Base-by-base conservation (phyloP, 2,329 filamentous ascomycete species). In the Shiraia bambusicola region DNA sequence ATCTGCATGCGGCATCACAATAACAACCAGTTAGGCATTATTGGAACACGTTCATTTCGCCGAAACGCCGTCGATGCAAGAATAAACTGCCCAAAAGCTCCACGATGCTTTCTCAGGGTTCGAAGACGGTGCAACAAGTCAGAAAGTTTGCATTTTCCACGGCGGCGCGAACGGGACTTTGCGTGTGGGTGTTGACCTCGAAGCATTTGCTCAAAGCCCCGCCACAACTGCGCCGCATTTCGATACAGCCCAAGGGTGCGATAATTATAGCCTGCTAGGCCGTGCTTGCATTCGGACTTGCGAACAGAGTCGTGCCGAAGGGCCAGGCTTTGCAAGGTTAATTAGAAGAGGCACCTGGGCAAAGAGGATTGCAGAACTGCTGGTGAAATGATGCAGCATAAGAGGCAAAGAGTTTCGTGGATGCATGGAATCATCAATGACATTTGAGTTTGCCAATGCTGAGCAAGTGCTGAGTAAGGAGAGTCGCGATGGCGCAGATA, bases 141-240 rank as follows among this genome's bases (percentile, higher is more conserved):
- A 81, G 48, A 80, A 78, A 50, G 69, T 81, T 6, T 76, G 74
- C 59, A 63, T 82, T 24, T 66, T 81, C 16, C 58, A 72, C 34
- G 77, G 78, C 9, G 61, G 78, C 9, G 61, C 65, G 5, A 68
- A 72, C 13, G 65, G 63, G 5, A 76, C 68, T 1, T 81, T 81
- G 50, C 80, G 76, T 56, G 75, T 77, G 0, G 77, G 78, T 4
- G 75, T 72, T 41, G 78, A 81, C 50, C 67, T 81, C 1, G 69
- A 76, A 42, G 67, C 73, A 22, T 58, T 76, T n/a, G 66, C 70
- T 12, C 28, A 45, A 14, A 35, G 4, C 3, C 34, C 16, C 3
- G 25, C 17, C 11, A 17, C 24, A 7, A 17, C 37, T 55, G 49
- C 34, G 45, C 28, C 47, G 48, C 43, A 57, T 63, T 46, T 54